phyloP scores from a whole-genome alignment of 208 protist species.

The Leishmania turanica region DNA sequence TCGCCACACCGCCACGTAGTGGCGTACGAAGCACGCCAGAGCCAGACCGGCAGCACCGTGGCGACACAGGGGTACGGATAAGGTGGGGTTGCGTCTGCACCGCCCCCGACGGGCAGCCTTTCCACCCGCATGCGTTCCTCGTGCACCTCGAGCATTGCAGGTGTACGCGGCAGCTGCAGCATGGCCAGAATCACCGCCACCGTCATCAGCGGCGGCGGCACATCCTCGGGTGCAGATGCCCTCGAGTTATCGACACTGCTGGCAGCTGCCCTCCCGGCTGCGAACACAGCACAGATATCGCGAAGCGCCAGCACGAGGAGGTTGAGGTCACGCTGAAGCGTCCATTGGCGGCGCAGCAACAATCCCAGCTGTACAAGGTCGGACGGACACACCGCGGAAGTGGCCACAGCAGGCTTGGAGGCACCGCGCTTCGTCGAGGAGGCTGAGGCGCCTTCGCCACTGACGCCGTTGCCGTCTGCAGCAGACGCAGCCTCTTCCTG shows the following conservation, averaged over 20 bases:
- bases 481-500: background rate
- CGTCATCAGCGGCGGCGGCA: background rate
- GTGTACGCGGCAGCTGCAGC: constrained; percentile 3
- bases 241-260: background rate
- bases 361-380: constrained; percentile 29
- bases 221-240: background rate
- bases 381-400: constrained; percentile 3
- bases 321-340: constrained; percentile 17
- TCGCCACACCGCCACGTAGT: background rate
- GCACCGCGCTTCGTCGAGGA: background rate
- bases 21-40: constrained; percentile 18
- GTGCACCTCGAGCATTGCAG: background rate
- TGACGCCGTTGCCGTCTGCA: background rate
- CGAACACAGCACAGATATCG: background rate
- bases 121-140: background rate
- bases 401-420: background rate
- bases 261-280: background rate
- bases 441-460: background rate
- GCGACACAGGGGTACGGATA: constrained; percentile 2
- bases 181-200: constrained; percentile 11
- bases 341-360: constrained; percentile 27
- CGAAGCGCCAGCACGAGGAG: constrained; percentile 19
- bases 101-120: background rate
- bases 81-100: background rate
- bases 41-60: constrained; percentile 15